Evolutionary conservation across 352 stramenopile species (phyloP), one percentile per base, ranked within the genome.

Genomic region (Pythium aquatile): DNA sequence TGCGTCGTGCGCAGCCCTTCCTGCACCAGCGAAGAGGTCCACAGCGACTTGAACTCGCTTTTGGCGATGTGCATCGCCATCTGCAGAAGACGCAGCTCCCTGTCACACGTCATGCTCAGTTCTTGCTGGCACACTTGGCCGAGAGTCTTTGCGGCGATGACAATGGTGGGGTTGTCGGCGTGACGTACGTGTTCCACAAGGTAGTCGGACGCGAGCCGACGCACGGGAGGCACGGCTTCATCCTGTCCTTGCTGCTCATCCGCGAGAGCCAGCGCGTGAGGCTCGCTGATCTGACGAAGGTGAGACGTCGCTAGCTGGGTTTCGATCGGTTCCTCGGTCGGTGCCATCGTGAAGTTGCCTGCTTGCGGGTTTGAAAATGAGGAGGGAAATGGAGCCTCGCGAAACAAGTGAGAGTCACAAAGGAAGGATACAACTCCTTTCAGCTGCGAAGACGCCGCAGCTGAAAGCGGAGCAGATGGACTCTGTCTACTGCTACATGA

Each of bases 51-150:
- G 20, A 24, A 24, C 13, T 55, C 10, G 28, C 48, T 26, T 16
- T 55, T 55, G 1, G 48, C 16, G 9, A 55, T 20, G 48, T 26
- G 39, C 16, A 20, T 37, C 1, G 39, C 32, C 11, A 13, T 5
- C 2, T 66, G 52, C 16, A 49, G 20, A n/a, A 61, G 39, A 3
- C 20, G 24, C 28, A 53, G 14, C 7, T 59, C 35, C 24, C 51
- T 32, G 2, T 2, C 11, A 30, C 59, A 65, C 1, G 42, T 10
- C 5, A 20, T 10, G 24, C 13, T 10, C n/a, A 58, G 13, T 20
- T 59, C 49, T 5, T 47, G 28, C 7, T 32, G 26, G 39, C 59
- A 59, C 24, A 3, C 49, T 10, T 17, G 2, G 4, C 29, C 13
- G 5, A 55, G 26, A 13, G 48, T 24, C 24, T 11, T n/a, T 9